These are phyloP conservation scores for Penicillium desertorum DNA, from an alignment of 495 filamentous ascomycete species.

Conservation along the genomic window DNA sequence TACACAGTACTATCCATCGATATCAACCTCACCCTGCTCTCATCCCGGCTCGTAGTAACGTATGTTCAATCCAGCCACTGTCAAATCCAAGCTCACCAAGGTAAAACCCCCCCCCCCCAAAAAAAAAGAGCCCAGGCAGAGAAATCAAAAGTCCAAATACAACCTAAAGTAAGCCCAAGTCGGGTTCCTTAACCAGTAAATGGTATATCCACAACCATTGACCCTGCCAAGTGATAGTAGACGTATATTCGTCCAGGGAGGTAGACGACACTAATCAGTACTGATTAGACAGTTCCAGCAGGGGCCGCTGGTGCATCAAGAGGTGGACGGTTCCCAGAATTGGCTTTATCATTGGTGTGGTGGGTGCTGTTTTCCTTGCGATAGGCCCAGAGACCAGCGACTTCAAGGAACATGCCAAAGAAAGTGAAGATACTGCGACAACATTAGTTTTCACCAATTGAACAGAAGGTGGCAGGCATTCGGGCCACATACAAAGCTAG, in stretches of 20 bases:
- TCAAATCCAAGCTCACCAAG: not conserved
- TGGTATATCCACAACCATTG: not conserved
- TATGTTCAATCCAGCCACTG: slow-evolving; percentile 6
- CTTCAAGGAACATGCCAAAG: slow-evolving; percentile 55
- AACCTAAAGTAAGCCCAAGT: not conserved
- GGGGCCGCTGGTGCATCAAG: slow-evolving; percentile 35
- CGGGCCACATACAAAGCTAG: slow-evolving; percentile 56
- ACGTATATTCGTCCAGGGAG: not conserved
- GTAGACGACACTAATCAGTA: not conserved
- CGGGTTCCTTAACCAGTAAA: not conserved
- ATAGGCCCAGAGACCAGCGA: slow-evolving; percentile 50
- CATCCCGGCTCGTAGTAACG: not conserved
- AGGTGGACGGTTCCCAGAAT: slow-evolving; percentile 19
- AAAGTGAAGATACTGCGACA: slow-evolving; percentile 41
- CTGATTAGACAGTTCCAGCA: slow-evolving; percentile 17
- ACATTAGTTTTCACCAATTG: not conserved
- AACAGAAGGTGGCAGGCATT: not conserved
- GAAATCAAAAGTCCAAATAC: not conserved
- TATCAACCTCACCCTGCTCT: not conserved
- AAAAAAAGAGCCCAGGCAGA: not conserved
- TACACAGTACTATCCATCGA: not conserved
- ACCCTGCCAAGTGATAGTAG: not conserved
- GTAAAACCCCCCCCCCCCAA: not conserved
- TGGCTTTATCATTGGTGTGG: slow-evolving; percentile 24
- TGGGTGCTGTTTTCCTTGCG: slow-evolving; percentile 25